phyloP scores from a whole-genome alignment of 1,284 basidiomycete genomes.

The Trametes sp. region DNA sequence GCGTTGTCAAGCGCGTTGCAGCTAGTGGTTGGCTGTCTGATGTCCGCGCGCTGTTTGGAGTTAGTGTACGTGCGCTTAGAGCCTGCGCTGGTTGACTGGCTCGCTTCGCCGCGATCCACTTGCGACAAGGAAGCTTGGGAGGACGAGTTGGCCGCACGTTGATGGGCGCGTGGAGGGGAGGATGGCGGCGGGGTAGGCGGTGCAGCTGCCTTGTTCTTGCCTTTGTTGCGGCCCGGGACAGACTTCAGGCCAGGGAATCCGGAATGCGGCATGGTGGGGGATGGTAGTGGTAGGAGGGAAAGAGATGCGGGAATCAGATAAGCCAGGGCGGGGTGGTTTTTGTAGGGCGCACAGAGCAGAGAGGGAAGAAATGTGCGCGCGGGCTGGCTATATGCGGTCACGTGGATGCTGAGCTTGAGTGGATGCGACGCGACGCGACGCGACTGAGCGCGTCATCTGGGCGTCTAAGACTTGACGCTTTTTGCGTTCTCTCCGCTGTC shows the following conservation, averaged over 20 bases:
- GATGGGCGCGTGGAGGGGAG: not conserved
- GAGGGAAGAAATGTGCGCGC: not conserved
- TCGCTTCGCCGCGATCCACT: not conserved
- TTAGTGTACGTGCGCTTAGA: not conserved
- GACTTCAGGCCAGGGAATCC: not conserved
- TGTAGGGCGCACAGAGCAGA: not conserved
- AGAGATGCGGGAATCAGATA: not conserved
- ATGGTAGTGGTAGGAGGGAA: not conserved
- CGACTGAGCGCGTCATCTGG: not conserved
- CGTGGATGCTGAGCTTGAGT: not conserved
- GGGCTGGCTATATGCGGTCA: slow-evolving; percentile 1
- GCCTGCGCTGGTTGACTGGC: not conserved
- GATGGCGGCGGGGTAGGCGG: not conserved
- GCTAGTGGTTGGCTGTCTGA: not conserved
- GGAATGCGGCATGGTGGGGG: not conserved
- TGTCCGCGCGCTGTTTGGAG: not conserved
- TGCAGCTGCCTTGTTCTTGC: not conserved
- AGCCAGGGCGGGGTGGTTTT: not conserved
- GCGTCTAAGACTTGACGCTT: not conserved
- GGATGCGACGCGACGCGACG: not conserved
- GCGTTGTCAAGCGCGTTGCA: not conserved
- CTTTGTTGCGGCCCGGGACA: not conserved
- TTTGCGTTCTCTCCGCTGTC: not conserved
- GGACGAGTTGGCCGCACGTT: not conserved
- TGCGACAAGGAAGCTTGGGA: not conserved